Conservation (phyloP, 768 basidiomycete species). For the Suillus bovinus region DNA sequence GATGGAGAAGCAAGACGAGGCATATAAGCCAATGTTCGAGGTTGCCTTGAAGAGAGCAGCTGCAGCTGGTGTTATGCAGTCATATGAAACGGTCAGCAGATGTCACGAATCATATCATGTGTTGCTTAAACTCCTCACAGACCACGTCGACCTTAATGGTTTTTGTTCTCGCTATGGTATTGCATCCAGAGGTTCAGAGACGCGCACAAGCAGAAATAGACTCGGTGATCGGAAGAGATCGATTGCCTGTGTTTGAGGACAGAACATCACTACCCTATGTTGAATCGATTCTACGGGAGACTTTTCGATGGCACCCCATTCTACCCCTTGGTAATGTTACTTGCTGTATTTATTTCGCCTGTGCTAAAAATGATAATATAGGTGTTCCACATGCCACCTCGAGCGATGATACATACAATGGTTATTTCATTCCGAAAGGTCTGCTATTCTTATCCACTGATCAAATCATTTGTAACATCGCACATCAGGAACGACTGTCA, state of each 20-base stretch:
- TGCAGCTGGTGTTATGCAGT: conserved; percentile 15
- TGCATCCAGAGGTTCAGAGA: background rate
- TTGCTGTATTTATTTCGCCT: background rate
- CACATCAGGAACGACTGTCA: conserved; percentile 3
- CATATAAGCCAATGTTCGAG: conserved; percentile 9
- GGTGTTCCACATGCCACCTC: conserved; percentile 28
- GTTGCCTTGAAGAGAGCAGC: conserved; percentile 12
- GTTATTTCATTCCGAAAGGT: conserved; percentile 54
- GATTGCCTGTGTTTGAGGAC: background rate
- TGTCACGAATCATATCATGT: background rate
- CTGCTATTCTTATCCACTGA: background rate
- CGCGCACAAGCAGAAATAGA: background rate
- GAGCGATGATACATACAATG: conserved; percentile 39
- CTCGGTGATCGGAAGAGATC: background rate
- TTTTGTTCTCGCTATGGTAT: background rate
- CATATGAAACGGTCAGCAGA: conserved; percentile 22
- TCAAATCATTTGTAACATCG: background rate
- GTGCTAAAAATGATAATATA: background rate
- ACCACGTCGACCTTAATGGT: conserved; percentile 8
- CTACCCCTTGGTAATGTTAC: background rate
- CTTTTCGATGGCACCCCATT: background rate
- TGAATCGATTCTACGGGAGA: background rate
- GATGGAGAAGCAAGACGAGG: conserved; percentile 15
- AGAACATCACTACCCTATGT: background rate
- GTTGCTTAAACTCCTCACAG: conserved; percentile 9